Evolutionary conservation across 257 asterid genomes (phyloP).

Genomic region (Henckelia pumila): DNA sequence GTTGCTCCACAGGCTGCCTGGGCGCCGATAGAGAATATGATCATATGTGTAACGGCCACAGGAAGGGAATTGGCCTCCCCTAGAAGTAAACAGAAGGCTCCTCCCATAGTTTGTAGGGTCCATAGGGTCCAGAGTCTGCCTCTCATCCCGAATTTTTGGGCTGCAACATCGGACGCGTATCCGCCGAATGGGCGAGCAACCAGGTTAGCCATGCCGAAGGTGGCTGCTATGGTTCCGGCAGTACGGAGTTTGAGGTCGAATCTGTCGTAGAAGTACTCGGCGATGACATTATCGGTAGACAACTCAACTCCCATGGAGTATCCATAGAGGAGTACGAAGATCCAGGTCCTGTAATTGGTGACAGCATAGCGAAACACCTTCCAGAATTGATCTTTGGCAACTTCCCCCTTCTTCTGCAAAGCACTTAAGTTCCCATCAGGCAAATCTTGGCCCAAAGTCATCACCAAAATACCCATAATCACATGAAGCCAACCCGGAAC

Average conservation of each 20-base stretch:
- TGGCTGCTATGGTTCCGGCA: slow-evolving; percentile 59
- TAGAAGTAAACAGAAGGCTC: slow-evolving; percentile 46
- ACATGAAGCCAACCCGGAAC: slow-evolving; percentile 64
- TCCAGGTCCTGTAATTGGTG: slow-evolving; percentile 73
- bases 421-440: slow-evolving; percentile 61
- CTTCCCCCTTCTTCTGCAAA: slow-evolving; percentile 51
- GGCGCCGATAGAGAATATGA: slow-evolving; percentile 54
- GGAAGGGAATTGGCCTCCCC: slow-evolving; percentile 46
- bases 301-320: slow-evolving; percentile 73
- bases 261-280: slow-evolving; percentile 64
- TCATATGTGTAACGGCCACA: slow-evolving; percentile 43
- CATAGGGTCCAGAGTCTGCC: slow-evolving; percentile 64
- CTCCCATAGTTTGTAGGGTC: slow-evolving; percentile 57
- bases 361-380: slow-evolving; percentile 53
- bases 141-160: slow-evolving; percentile 55
- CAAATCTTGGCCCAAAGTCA: slow-evolving; percentile 64
- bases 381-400: slow-evolving; percentile 43
- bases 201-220: slow-evolving; percentile 59
- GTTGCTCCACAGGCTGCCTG: slow-evolving; percentile 50
- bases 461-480: slow-evolving; percentile 53
- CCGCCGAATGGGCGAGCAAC: slow-evolving; percentile 62
- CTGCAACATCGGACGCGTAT: slow-evolving; percentile 44
- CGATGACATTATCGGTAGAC: slow-evolving; percentile 54
- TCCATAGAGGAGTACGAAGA: slow-evolving; percentile 57
- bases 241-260: slow-evolving; percentile 52